phyloP scores from a whole-genome alignment of 164 flowering plant genomes.

The Sextonia rubra region DNA sequence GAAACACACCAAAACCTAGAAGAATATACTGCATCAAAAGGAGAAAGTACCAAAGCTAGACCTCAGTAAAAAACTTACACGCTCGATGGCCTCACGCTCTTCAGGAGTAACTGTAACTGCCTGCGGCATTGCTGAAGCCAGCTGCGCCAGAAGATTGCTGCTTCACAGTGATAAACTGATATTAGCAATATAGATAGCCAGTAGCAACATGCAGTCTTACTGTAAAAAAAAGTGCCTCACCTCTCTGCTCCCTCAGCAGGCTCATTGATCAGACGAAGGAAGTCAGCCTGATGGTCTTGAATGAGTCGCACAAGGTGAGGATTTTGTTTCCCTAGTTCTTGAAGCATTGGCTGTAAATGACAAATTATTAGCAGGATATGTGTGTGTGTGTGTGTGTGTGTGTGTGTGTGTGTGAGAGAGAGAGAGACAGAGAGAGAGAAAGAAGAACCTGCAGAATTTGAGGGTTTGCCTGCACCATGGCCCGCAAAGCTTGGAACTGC shows the following conservation, averaged over 20 bases:
- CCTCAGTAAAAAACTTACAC: conserved; percentile 40
- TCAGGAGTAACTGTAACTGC: conserved; percentile 75
- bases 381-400: background rate
- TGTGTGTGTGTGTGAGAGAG: background rate
- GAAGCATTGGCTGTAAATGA: conserved; percentile 66
- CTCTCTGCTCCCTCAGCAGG: conserved; percentile 66
- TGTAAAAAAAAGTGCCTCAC: conserved; percentile 21
- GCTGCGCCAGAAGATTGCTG: conserved; percentile 49
- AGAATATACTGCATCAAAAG: background rate
- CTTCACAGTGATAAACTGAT: conserved; percentile 3
- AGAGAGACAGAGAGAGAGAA: background rate
- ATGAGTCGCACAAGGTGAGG: conserved; percentile 67
- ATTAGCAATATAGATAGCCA: background rate
- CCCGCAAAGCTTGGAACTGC: conserved; percentile 65
- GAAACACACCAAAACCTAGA: background rate
- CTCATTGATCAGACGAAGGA: conserved; percentile 69
- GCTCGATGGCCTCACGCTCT: conserved; percentile 87
- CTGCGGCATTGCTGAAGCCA: conserved; percentile 67
- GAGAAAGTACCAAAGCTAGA: background rate
- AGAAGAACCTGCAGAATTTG: conserved; percentile 54
- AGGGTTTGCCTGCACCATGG: conserved; percentile 74
- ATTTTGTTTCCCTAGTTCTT: conserved; percentile 75
- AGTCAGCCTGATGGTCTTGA: conserved; percentile 81
- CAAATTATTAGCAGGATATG: background rate
- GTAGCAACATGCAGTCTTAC: background rate